Evolutionary conservation across 805 yeast species (phyloP), one percentile per base, ranked within the genome.

Genomic region (Sporopachydermia lactativora): DNA sequence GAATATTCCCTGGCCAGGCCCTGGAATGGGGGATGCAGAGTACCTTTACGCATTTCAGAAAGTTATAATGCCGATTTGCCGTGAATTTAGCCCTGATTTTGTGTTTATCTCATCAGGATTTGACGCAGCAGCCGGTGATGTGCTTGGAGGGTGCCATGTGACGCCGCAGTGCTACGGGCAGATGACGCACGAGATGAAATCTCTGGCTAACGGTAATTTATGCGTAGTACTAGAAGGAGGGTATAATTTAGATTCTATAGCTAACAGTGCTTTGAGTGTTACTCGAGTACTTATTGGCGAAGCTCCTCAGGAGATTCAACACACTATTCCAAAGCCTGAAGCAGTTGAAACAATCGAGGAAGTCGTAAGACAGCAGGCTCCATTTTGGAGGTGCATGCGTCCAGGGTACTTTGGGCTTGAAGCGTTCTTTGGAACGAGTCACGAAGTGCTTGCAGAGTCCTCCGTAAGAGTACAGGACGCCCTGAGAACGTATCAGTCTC

Each of bases 91-190:
- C 52, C 96, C 99, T 0, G 98, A 92, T 61, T 67, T 92, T 47
- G 89, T 88, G 3, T 84, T 92, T 28, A 77, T 92, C 19, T 83
- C 95, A 15, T 78, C 97, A 1, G 99, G 99, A 0, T 92, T 92
- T 52, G 99, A 92, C 62, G 98, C 98, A 15, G 99, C 99, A 1
- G 95, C 84, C 52, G 97, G 97, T 44, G 99, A 92, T 59, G 79
- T 85, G 43, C 83, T 92, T 47, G 99, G 98, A 6, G 95, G 89
- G 38, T 92, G 96, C 58, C 94, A 84, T 56, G 94, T 92, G 2
- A 71, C 95, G 0, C 98, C 98, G 2, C 81, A 86, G 34, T 95
- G 96, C 11, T 92, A 92, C 57, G 96, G 95, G 5, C 88, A 86
- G 47, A 86, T 92, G 96, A 83, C 96, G 3, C 94, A 86, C 54